phyloP scores from a whole-genome alignment of 1,139 yeast species.

The Hemisphaericaspora subhashii region DNA sequence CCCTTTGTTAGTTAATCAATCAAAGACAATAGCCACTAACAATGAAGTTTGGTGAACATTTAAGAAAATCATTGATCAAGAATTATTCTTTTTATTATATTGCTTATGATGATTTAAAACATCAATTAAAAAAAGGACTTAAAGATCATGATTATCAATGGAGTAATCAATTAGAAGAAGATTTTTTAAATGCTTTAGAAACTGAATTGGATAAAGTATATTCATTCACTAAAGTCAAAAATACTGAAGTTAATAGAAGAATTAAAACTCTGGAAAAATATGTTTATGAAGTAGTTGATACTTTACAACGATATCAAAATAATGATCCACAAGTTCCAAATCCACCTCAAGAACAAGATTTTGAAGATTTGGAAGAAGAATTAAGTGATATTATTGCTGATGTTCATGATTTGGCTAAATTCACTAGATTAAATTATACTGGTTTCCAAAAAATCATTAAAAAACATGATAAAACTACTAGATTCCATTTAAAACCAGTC shows the following conservation, averaged over 20 bases:
- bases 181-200: conserved; percentile 72
- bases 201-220: conserved; percentile 86
- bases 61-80: conserved; percentile 69
- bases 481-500: conserved; percentile 81
- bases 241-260: conserved; percentile 78
- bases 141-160: conserved; percentile 56
- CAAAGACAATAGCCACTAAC: background rate
- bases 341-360: conserved; percentile 72
- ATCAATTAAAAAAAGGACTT: conserved; percentile 69
- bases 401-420: conserved; percentile 94
- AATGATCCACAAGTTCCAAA: conserved; percentile 22
- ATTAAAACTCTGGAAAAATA: conserved; percentile 76
- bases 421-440: conserved; percentile 86
- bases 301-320: conserved; percentile 20
- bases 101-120: conserved; percentile 85
- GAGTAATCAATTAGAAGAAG: conserved; percentile 78
- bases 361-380: conserved; percentile 88
- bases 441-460: conserved; percentile 95
- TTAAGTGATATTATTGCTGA: conserved; percentile 92
- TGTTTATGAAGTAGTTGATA: conserved; percentile 64
- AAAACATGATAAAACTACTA: conserved; percentile 91
- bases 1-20: background rate
- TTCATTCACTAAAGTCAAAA: conserved; percentile 84
- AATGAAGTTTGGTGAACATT: conserved; percentile 80
- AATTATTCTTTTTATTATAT: conserved; percentile 90